Base-by-base conservation (phyloP, 2,329 filamentous ascomycete genomes). In the Ceratocystis huliohia region DNA sequence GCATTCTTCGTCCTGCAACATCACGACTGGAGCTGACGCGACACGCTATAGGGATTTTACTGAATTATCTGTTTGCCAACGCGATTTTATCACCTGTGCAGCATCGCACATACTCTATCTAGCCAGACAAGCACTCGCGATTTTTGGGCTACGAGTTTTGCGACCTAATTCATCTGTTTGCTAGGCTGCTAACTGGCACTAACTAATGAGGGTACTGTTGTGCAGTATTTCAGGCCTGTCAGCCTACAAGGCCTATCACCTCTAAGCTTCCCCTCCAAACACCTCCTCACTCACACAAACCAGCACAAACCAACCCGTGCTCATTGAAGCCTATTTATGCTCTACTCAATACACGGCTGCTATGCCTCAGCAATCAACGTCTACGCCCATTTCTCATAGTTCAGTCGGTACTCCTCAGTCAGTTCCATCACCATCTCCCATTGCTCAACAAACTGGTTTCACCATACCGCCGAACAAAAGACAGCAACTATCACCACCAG, bases 401-500 rank as follows among this genome's bases (percentile, higher is more conserved):
- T 41, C 28, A 13, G 53, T 64, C 59, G 37, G 41, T 28, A 61
- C 65, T 53, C 81, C 82, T 37, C 85, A 83, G 67, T 81, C 81
- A 62, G 80, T 82, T 45, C 81, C 85, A 30, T 86, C 87, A 28
- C 85, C 87, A 28, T 86, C 87, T 28, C 85, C 87, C 57, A 81
- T 79, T 63, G 78, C 81, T 25, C 78, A 81, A 41, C 81, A 82
- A 69, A 76, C 80, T 17, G 76, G 75, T 64, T 87, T 76, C 71
- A 73, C 75, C 68, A 82, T 87, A 62, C 88, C 88, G 62, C 86
- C 89, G 17, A 84, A 82, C 68, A 93, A 94, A 78, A 83, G 88
- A 74, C 86, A 82, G 74, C 87, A 84, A 66, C 77, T 89, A 61
- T 89, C 87, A 30, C 86, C 87, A 67, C 82, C 86, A 44, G 77